Conservation (phyloP, 148 eudicot species). For the Pharnaceum exiguum region DNA sequence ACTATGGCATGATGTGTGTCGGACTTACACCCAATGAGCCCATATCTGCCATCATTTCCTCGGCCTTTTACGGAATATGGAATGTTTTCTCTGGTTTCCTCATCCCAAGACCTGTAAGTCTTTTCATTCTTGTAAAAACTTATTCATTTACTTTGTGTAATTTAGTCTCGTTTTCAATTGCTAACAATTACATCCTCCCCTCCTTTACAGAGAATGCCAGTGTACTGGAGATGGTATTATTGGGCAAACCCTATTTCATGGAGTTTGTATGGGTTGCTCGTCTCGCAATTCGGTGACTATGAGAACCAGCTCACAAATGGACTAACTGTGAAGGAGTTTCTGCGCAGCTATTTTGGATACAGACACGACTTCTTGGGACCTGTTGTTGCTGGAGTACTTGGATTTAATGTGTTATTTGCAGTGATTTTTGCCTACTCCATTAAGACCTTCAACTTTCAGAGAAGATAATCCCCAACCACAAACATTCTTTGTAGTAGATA, state of each 20-base stretch:
- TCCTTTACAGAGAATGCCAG: conserved; percentile 60
- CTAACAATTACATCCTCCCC: neutral
- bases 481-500: no score
- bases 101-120: conserved; percentile 43
- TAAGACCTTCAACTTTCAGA: conserved; percentile 52
- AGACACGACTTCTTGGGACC: conserved; percentile 37
- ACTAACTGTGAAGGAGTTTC: conserved; percentile 29
- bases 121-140: no score
- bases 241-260: conserved; percentile 51
- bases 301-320: conserved; percentile 18
- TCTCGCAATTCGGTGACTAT: conserved; percentile 52
- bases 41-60: conserved; percentile 52
- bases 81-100: conserved; percentile 42
- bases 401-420: conserved; percentile 37
- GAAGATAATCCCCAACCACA: conserved; percentile 26
- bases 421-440: conserved; percentile 45
- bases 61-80: conserved; percentile 51
- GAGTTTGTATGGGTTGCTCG: conserved; percentile 58
- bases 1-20: conserved; percentile 66
- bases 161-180: neutral
- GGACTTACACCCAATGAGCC: conserved; percentile 55
- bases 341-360: conserved; percentile 43
- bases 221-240: conserved; percentile 75
- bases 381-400: conserved; percentile 41
- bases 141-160: neutral